A percentile compares a stretch with the other conserved stretches of the same genome.
Conservation (phyloP, 345 rosid genomes). For the Xanthoceras sorbifolium region DNA sequence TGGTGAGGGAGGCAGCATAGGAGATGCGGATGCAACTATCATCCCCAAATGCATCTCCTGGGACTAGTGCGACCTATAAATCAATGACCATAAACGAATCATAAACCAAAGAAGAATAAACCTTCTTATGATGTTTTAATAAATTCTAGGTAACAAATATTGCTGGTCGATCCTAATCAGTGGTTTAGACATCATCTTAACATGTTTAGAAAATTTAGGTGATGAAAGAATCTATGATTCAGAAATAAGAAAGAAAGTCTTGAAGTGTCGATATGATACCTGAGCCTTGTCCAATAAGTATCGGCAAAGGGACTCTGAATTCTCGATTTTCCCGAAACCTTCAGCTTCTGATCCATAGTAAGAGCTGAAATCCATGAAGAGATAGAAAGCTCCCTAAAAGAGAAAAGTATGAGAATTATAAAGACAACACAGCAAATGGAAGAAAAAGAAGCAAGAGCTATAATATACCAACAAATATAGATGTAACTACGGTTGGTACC, state of each 20-base stretch:
- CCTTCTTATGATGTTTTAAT: not conserved
- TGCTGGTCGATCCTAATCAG: not conserved
- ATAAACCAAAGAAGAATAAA: not conserved
- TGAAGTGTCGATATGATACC: slow-evolving; percentile 32
- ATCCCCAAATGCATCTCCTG: slow-evolving; percentile 98
- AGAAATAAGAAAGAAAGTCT: not conserved
- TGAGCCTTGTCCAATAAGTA: slow-evolving; percentile 67
- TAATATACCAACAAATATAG: not conserved
- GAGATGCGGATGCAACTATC: slow-evolving; percentile 87
- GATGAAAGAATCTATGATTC: not conserved
- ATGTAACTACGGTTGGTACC: slow-evolving; percentile 42
- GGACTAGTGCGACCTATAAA: slow-evolving; percentile 86
- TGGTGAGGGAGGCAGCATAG: slow-evolving; percentile 78
- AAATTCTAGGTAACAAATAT: not conserved
- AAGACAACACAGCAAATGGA: not conserved
- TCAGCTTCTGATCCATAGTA: slow-evolving; percentile 78
- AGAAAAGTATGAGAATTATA: slow-evolving; percentile 6
- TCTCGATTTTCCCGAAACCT: slow-evolving; percentile 73
- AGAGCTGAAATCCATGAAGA: slow-evolving; percentile 78
- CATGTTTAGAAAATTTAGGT: not conserved
- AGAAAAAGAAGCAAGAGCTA: slow-evolving; percentile 5
- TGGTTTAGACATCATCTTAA: not conserved
- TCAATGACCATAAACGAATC: not conserved
- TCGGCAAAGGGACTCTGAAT: slow-evolving; percentile 65
- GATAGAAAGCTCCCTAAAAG: slow-evolving; percentile 95